Evolutionary conservation across 768 basidiomycete species (phyloP).

Genomic region (Macrolepiota fuliginosa): DNA sequence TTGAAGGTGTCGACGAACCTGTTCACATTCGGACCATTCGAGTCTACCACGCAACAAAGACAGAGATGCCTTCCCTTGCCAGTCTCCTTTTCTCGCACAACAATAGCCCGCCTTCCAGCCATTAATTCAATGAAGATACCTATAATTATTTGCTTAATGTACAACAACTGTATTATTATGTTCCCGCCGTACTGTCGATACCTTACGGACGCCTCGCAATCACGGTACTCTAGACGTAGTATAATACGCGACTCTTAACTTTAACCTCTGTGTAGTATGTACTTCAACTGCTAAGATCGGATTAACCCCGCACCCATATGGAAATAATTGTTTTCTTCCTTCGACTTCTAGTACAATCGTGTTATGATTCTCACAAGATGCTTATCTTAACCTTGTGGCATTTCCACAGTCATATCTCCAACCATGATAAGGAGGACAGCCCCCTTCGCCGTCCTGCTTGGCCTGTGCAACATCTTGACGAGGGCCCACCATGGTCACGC

Average conservation of each 20-base stretch:
- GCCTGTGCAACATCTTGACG: not conserved
- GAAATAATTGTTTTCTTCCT: not conserved
- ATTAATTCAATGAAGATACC: too few species aligned
- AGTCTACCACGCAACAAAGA: slow-evolving; percentile 50
- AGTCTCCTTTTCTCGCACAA: not conserved
- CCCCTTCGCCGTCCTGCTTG: not conserved
- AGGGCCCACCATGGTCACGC: not conserved
- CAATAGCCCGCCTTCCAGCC: not conserved
- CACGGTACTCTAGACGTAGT: not conserved
- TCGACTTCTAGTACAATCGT: not conserved
- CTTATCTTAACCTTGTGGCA: not conserved
- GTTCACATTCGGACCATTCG: slow-evolving; percentile 50
- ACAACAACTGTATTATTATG: not conserved
- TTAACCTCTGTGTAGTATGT: not conserved
- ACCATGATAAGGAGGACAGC: not conserved
- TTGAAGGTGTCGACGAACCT: slow-evolving; percentile 34
- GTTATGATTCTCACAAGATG: not conserved
- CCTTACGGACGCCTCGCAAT: not conserved
- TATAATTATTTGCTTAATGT: not conserved
- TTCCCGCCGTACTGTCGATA: not conserved
- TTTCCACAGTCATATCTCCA: not conserved
- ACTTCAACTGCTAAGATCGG: not conserved
- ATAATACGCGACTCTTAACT: not conserved
- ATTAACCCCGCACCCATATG: not conserved
- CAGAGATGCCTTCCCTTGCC: slow-evolving; percentile 10